These are phyloP conservation scores for Bjerkandera adusta DNA, from an alignment of 1,284 basidiomycete species.

Conservation along the genomic window DNA sequence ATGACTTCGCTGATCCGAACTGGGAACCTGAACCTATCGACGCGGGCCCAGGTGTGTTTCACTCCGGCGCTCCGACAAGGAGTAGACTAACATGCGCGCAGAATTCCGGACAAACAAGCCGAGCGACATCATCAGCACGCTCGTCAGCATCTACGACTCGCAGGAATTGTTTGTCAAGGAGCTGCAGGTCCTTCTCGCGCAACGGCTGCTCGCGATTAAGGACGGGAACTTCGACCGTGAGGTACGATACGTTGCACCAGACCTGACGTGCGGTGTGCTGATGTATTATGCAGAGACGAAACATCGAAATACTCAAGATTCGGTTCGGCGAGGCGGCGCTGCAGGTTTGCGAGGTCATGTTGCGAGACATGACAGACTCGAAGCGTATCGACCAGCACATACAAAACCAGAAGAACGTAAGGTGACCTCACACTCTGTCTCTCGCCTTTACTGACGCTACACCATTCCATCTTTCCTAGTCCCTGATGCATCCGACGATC, in stretches of 20 bases:
- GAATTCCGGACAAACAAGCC: conserved; percentile 88
- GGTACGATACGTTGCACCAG: conserved; percentile 40
- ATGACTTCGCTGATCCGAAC: conserved; percentile 84
- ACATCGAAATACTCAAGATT: conserved; percentile 90
- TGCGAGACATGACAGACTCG: conserved; percentile 93
- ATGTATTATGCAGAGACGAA: conserved; percentile 61
- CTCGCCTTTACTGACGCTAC: conserved; percentile 7
- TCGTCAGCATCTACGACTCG: conserved; percentile 95
- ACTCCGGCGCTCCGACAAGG: conserved; percentile 3
- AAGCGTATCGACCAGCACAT: conserved; percentile 83
- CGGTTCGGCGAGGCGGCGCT: conserved; percentile 89
- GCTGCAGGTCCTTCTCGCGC: conserved; percentile 85
- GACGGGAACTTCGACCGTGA: conserved; percentile 84
- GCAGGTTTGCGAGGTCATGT: conserved; percentile 95
- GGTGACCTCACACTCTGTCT: conserved; percentile 9
- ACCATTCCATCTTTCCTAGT: conserved; percentile 34
- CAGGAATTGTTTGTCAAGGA: conserved; percentile 94
- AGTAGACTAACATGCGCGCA: conserved; percentile 28
- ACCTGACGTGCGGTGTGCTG: background rate
- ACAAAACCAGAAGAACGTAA: conserved; percentile 69
- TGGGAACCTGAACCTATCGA: conserved; percentile 96
- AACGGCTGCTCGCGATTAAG: conserved; percentile 74
- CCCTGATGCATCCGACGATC: conserved; percentile 80
- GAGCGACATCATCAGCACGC: conserved; percentile 89
- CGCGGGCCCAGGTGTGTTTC: conserved; percentile 76